Evolutionary conservation across 768 basidiomycete genomes (phyloP), one percentile per base, ranked within the genome.

Genomic region (Amanita muscaria): DNA sequence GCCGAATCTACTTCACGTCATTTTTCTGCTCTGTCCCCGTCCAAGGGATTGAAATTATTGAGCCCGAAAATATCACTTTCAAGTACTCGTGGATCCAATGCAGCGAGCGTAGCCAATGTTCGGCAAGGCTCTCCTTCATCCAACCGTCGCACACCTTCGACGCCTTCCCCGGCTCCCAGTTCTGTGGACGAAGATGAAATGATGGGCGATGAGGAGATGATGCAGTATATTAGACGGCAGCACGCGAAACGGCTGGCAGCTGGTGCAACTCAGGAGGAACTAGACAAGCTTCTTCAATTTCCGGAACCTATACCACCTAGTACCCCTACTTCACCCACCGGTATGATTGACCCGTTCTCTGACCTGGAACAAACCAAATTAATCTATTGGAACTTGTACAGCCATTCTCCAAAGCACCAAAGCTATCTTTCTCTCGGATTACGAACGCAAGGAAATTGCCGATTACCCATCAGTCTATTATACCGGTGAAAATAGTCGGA

Each of bases 131-230:
- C 84, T 1, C 83, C 83, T 11, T 79, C 84, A 1, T 77, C 80
- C 3, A 83, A 80, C 54, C 74, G 83, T 27, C 80, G 85, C 48
- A 85, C 85, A 16, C 62, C 83, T 18, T 89, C 85, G 3, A 88
- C 87, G 1, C 88, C 89, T 3, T 94, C 92, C 1, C 91, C 92
- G 0, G 78, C 76, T 5, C 82, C 83, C 21, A 81, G 78, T 52
- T 68, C 76, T 2, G 68, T 86, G 2, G 89, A 89, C 47, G 92
- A 93, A 48, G 90, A 93, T 50, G 88, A 93, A 59, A 40, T 84
- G 5, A 65, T 86, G 14, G 96, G 88, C 12, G 96, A 99, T 57
- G 92, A 96, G 49, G 96, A 99, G 66, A 99, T 99, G 96, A 64
- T 87, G 56, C 83, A 86, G 47, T 99, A 94, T 62, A 88, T 97